Percentiles rank a stretch among this genome's conserved stretches.
phyloP scores from a whole-genome alignment of 805 yeast genomes.

The Saturnispora sekii region DNA sequence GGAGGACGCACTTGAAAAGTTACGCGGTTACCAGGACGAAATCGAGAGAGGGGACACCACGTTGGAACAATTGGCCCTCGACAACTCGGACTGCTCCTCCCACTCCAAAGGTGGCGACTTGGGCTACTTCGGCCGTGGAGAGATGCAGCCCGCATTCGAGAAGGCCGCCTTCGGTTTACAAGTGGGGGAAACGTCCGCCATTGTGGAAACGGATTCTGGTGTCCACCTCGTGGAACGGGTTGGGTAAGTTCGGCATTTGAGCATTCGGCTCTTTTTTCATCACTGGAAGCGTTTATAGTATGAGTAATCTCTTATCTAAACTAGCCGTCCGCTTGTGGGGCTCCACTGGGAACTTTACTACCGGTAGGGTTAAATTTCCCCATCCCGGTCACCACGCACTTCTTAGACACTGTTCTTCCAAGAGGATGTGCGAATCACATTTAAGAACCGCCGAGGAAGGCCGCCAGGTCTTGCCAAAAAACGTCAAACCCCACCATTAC shows the following conservation, averaged over 20 bases:
- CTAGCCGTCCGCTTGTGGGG: neutral
- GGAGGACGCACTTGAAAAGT: constrained; percentile 68
- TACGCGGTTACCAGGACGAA: constrained; percentile 46
- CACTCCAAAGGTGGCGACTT: constrained; percentile 86
- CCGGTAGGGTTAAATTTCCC: too few species aligned
- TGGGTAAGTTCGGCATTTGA: constrained; percentile 32
- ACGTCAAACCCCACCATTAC: constrained; percentile 72
- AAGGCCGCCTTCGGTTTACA: constrained; percentile 73
- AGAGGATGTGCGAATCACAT: constrained; percentile 5
- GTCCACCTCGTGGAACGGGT: constrained; percentile 82
- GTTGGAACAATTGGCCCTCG: constrained; percentile 62
- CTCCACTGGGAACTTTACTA: neutral
- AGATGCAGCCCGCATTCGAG: constrained; percentile 94
- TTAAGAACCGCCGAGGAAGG: constrained; percentile 1
- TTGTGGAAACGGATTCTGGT: constrained; percentile 87
- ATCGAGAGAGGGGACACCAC: constrained; percentile 56
- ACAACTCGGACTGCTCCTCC: constrained; percentile 84
- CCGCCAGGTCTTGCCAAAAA: constrained; percentile 28
- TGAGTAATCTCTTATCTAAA: neutral
- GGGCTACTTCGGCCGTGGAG: constrained; percentile 81
- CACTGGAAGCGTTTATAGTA: neutral
- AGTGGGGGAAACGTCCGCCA: constrained; percentile 73
- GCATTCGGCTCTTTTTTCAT: neutral
- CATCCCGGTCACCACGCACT: neutral
- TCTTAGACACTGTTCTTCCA: constrained; percentile 4